Percentiles rank a stretch among this genome's conserved stretches.
These are phyloP conservation scores for Solanum stenotomum DNA, from an alignment of 257 asterid genomes.

Conservation along the genomic window DNA sequence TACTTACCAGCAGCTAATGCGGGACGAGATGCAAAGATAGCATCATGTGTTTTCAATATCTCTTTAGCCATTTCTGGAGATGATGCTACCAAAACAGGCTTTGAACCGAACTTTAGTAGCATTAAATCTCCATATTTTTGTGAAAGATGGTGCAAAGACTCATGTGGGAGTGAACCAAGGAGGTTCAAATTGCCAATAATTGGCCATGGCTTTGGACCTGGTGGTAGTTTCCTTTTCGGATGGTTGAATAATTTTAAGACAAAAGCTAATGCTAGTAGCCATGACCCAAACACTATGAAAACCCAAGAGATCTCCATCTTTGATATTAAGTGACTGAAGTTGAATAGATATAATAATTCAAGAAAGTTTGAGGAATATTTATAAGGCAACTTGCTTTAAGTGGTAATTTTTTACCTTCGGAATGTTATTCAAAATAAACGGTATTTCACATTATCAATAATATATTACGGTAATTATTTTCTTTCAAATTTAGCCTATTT, in stretches of 20 bases:
- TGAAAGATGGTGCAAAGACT: no score
- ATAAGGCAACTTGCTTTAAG: not conserved
- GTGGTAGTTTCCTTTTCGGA: no score
- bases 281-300: not conserved
- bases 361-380: not conserved
- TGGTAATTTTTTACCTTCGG: no score
- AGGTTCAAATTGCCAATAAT: no score
- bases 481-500: no score
- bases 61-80: not conserved
- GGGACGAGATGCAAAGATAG: not conserved
- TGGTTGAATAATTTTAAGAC: not conserved
- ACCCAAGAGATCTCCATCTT: not conserved
- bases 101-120: not conserved
- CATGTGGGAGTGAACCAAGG: no score
- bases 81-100: not conserved
- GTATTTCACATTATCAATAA: no score
- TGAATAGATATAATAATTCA: not conserved
- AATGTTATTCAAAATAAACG: no score
- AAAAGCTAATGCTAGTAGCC: not conserved
- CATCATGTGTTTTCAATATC: not conserved
- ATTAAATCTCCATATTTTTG: no score
- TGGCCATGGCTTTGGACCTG: no score
- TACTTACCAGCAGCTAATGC: not conserved
- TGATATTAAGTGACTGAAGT: not conserved
- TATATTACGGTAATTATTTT: no score